phyloP scores from a whole-genome alignment of 2,329 filamentous ascomycete genomes.

The Ophiostoma tasmaniense region DNA sequence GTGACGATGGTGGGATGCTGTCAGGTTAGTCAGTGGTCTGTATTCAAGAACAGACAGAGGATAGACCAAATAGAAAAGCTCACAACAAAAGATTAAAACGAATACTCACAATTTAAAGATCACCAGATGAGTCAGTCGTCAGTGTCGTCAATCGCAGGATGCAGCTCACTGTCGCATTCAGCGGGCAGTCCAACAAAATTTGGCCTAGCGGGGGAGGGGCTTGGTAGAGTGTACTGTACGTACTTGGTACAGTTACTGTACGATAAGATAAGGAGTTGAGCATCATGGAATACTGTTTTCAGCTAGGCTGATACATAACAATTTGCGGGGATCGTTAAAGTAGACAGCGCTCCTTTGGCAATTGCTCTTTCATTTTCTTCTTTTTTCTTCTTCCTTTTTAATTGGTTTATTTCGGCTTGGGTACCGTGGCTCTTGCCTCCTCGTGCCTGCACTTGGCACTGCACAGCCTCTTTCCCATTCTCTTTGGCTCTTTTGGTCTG shows the following conservation, averaged over 20 bases:
- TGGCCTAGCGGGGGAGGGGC: constrained; percentile 7
- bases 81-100: not conserved
- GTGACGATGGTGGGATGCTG: not conserved
- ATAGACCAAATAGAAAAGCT: not conserved
- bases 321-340: not conserved
- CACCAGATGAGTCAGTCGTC: not conserved
- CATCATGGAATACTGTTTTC: not conserved
- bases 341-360: not conserved
- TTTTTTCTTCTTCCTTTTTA: no score
- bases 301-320: not conserved
- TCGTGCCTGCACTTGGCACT: not conserved
- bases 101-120: not conserved
- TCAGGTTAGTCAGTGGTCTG: not conserved
- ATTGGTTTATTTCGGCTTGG: not conserved
- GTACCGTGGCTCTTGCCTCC: not conserved
- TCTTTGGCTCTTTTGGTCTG: not conserved
- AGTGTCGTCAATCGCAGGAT: not conserved
- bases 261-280: not conserved
- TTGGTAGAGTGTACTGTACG: not conserved
- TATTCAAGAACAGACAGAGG: no score
- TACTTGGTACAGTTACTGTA: no score
- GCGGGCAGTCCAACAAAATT: not conserved
- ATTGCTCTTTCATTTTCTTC: not conserved
- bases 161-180: not conserved
- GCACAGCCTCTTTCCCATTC: not conserved